Base-by-base conservation (phyloP, 2,329 filamentous ascomycete genomes). In the Eutypella sp. region DNA sequence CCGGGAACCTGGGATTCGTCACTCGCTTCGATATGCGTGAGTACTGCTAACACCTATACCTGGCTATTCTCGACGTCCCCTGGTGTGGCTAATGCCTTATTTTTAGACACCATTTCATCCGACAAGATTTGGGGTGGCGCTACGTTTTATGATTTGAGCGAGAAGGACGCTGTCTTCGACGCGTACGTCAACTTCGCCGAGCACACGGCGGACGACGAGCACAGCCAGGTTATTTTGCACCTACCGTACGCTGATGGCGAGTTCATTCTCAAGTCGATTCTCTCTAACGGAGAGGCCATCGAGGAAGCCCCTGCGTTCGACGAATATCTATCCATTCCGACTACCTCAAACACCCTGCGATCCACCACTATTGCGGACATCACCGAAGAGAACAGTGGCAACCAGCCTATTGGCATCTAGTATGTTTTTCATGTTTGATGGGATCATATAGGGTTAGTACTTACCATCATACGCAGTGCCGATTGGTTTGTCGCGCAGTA, bases 1-100 rank as follows among this genome's bases (percentile, higher is more conserved):
- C 62, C n/a, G 64, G 60, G 45, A 73, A 72, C 48, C 66, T 69
- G 34, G 68, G 67, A 40, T 50, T 62, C 27, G 51, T 57, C 5
- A 55, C 65, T 43, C 50, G 41, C 20, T 48, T 49, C 34, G 47
- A 46, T 33, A 42, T 47, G 33, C 18, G 40, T 41, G 23, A 20
- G 41, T 36, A 10, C n/a, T n/a, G n/a, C n/a, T n/a, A 39, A 29
- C 22, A 20, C 27, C 11, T n/a, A n/a, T 36, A 39, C 33, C 20
- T 10, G 16, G 34, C n/a, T 9, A 7, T 9, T 18, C 25, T 36
- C 18, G 41, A 38, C 25, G 15, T 5, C 19, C 4, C 10, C 11
- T 3, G 8, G 5, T 10, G 15, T 2, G 15, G 7, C 9, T 15
- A 10, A 13, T n/a, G 19, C n/a, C 5, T 7, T 39, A 15, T 39